A percentile compares a stretch with the other conserved stretches of the same genome.
phyloP scores from a whole-genome alignment of 129 eudicot species.

The Sambucus nigra region DNA sequence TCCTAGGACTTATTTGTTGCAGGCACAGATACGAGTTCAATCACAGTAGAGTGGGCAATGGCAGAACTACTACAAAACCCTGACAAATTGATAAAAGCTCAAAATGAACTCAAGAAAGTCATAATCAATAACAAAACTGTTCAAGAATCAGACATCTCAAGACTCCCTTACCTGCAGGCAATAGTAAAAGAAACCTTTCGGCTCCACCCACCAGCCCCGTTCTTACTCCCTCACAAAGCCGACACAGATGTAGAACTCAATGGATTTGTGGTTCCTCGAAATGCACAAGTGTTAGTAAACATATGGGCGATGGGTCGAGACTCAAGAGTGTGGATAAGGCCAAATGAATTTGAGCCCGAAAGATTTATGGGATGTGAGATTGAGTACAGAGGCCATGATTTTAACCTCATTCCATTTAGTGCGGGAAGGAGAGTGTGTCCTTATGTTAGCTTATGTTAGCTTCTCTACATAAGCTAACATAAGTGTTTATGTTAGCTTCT shows the following conservation, averaged over 20 bases:
- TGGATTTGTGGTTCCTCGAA: slow-evolving; percentile 24
- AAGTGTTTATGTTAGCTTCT: too few species aligned
- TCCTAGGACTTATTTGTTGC: slow-evolving; percentile 27
- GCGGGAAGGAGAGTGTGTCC: slow-evolving; percentile 35
- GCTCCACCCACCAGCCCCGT: slow-evolving; percentile 29
- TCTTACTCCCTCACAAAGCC: slow-evolving; percentile 29
- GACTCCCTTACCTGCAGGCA: slow-evolving; percentile 28
- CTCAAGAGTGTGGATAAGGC: too few species aligned
- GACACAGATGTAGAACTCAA: slow-evolving; percentile 14
- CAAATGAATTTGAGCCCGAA: slow-evolving; percentile 23
- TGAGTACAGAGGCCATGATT: slow-evolving; percentile 28
- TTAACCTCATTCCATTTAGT: slow-evolving; percentile 28
- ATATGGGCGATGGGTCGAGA: slow-evolving; percentile 28
- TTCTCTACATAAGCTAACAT: too few species aligned
- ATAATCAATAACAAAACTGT: slow-evolving; percentile 4
- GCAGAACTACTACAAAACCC: slow-evolving; percentile 21
- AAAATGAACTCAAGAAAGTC: slow-evolving; percentile 14
- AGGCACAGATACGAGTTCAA: slow-evolving; percentile 33
- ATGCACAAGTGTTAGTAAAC: slow-evolving; percentile 24
- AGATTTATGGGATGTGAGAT: slow-evolving; percentile 22
- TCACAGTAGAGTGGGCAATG: slow-evolving; percentile 43
- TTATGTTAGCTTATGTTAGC: slow-evolving; percentile 22
- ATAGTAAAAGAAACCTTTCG: slow-evolving; percentile 35
- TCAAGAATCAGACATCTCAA: slow-evolving; percentile 19
- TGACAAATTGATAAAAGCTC: slow-evolving; percentile 7